Evolutionary conservation across 805 yeast genomes (phyloP).

Genomic region (Blastobotrys chiropterorum): DNA sequence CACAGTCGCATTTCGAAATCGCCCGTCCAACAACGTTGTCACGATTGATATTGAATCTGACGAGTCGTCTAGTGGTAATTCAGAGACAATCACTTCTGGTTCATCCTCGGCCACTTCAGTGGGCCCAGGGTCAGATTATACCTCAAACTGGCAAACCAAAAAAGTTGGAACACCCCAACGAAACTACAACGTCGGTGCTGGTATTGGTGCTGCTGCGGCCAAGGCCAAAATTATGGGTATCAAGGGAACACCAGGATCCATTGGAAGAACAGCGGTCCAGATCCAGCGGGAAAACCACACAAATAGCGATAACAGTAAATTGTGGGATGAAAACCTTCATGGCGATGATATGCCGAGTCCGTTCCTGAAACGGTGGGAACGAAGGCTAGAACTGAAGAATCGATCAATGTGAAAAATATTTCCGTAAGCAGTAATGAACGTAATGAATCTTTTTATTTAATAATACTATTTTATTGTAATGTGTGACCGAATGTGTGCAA

Average conservation of each 20-base stretch:
- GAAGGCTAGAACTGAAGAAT: conserved; percentile 2
- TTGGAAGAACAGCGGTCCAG: conserved; percentile 25
- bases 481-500: too few species aligned
- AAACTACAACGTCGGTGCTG: conserved; percentile 15
- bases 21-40: neutral
- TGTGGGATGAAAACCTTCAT: conserved; percentile 22
- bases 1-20: neutral
- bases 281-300: conserved; percentile 28
- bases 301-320: conserved; percentile 19
- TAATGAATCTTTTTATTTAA: neutral
- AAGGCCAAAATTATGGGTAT: conserved; percentile 26
- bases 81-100: conserved; percentile 5
- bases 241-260: conserved; percentile 24
- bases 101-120: conserved; percentile 6
- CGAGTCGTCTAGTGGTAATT: conserved; percentile 3
- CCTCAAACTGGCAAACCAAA: conserved; percentile 9
- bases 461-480: neutral
- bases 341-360: conserved; percentile 32
- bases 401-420: neutral
- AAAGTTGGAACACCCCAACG: conserved; percentile 2
- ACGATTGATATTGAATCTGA: neutral
- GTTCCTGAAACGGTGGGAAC: conserved; percentile 27
- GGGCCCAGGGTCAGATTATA: conserved; percentile 7
- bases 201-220: conserved; percentile 28
- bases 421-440: conserved; percentile 5